These are phyloP conservation scores for Elaeis guineensis DNA, from an alignment of 176 grass and related monocot genomes.

Conservation along the genomic window DNA sequence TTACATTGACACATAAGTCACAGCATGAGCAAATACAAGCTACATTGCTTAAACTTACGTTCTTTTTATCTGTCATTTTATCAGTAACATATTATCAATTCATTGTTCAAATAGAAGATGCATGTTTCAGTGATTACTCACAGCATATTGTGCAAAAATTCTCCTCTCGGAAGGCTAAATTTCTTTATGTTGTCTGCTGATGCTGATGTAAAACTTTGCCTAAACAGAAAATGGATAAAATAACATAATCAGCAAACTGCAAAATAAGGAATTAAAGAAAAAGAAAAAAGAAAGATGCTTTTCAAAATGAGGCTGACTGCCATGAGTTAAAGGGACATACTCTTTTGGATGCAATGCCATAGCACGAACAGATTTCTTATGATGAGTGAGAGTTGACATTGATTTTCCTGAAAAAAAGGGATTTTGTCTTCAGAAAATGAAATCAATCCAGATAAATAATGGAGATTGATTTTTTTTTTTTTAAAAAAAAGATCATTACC, in stretches of 20 bases:
- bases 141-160: constrained; percentile 99
- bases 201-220: constrained; percentile 86
- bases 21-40: too few species aligned
- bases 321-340: constrained; percentile 28
- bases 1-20: too few species aligned
- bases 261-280: constrained; percentile 3
- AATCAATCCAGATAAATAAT: background rate
- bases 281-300: background rate
- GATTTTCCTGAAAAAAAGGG: constrained; percentile 58
- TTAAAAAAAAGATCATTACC: constrained; percentile 32
- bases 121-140: constrained; percentile 30
- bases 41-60: too few species aligned
- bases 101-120: too few species aligned
- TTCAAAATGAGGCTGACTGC: background rate
- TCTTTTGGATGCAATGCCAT: constrained; percentile 95
- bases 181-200: constrained; percentile 99
- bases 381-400: constrained; percentile 91
- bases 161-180: constrained; percentile 78
- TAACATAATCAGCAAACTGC: too few species aligned
- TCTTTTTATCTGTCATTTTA: too few species aligned
- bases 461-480: background rate
- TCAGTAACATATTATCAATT: too few species aligned
- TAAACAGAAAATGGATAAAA: constrained; percentile 14
- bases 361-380: constrained; percentile 94
- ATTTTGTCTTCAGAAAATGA: constrained; percentile 7